Percentiles rank a stretch among this genome's conserved stretches.
Evolutionary conservation across 1,139 yeast species (phyloP).

Genomic region (Nakaseomyces nivariensis): DNA sequence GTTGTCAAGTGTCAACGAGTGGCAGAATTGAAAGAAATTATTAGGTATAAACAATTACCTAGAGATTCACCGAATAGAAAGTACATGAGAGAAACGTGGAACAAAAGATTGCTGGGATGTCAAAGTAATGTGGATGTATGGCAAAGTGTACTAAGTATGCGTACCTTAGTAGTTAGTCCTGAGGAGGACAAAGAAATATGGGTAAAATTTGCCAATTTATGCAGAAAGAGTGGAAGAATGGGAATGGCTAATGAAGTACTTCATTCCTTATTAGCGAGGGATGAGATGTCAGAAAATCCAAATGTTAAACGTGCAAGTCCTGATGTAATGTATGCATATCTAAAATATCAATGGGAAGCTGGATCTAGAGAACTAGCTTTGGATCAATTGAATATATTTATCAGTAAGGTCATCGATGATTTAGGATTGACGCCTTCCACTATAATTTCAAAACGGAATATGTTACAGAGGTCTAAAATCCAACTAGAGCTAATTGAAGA

Average conservation of each 20-base stretch:
- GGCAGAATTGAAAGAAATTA: conserved; percentile 92
- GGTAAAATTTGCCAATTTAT: conserved; percentile 94
- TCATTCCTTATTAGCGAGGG: conserved; percentile 55
- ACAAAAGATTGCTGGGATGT: conserved; percentile 81
- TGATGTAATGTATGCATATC: conserved; percentile 91
- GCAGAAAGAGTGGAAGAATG: conserved; percentile 86
- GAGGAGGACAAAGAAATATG: conserved; percentile 97
- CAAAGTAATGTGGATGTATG: conserved; percentile 96
- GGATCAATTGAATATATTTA: conserved; percentile 76
- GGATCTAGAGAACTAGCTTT: conserved; percentile 85
- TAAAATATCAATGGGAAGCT: conserved; percentile 95
- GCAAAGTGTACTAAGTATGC: conserved; percentile 90
- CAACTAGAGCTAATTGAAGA: conserved; percentile 78
- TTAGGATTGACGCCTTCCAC: conserved; percentile 73
- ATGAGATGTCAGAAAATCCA: conserved; percentile 36
- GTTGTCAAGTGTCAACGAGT: conserved; percentile 95
- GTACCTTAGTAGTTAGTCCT: conserved; percentile 89
- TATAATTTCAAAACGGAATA: conserved; percentile 56
- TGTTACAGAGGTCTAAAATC: conserved; percentile 37
- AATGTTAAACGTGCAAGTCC: conserved; percentile 82
- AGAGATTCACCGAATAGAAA: conserved; percentile 70
- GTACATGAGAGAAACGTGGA: conserved; percentile 88
- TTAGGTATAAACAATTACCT: conserved; percentile 75
- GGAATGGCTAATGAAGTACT: conserved; percentile 90
- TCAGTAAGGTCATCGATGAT: conserved; percentile 83